Evolutionary conservation across 192 early-diverging fungal genomes (phyloP).

Genomic region (Physocladia obscura): DNA sequence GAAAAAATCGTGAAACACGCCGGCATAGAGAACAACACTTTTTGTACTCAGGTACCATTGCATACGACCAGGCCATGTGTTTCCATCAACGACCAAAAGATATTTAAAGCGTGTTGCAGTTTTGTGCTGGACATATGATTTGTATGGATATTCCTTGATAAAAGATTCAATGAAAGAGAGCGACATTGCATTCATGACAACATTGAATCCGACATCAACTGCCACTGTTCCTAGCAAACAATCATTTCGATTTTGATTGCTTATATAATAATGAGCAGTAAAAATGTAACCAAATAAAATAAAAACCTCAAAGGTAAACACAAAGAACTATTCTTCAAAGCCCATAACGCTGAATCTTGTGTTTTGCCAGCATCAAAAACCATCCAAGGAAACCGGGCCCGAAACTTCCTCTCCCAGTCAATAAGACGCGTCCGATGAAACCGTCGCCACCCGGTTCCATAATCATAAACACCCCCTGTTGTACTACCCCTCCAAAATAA

Average conservation of each 20-base stretch:
- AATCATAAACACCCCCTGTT: background rate
- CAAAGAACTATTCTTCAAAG: background rate
- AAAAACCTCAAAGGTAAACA: background rate
- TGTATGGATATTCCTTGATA: background rate
- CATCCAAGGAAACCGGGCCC: background rate
- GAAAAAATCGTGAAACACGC: background rate
- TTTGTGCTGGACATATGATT: background rate
- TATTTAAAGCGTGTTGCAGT: background rate
- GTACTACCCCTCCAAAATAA: slow-evolving; percentile 13
- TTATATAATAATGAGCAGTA: no score
- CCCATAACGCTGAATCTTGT: background rate
- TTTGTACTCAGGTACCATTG: background rate
- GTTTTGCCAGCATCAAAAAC: slow-evolving; percentile 4
- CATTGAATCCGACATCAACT: slow-evolving; percentile 10
- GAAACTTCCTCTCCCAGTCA: slow-evolving; percentile 1
- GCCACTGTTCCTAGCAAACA: background rate
- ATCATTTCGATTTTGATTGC: background rate
- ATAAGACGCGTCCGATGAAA: slow-evolving; percentile 1
- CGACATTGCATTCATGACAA: background rate
- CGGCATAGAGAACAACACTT: background rate
- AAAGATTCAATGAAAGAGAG: background rate
- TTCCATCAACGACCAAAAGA: background rate
- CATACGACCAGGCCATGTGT: background rate
- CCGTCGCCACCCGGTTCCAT: background rate
- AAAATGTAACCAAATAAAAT: background rate